Evolutionary conservation across 352 stramenopile genomes (phyloP), one percentile per base, ranked within the genome.

Genomic region (Phytophthora constricta): DNA sequence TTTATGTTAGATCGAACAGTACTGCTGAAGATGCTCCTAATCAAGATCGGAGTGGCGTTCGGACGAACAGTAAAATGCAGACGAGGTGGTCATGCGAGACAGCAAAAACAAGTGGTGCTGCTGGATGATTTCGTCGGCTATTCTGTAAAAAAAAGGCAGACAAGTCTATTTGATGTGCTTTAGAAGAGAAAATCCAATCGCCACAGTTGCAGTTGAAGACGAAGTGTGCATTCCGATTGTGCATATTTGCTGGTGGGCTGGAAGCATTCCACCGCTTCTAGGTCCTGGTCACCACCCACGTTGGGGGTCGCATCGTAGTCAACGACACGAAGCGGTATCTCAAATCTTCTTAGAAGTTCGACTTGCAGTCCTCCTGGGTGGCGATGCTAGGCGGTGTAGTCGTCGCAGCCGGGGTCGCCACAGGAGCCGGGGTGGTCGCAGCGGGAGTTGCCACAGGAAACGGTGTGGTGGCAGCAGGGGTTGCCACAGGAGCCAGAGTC

Each of bases 351-450:
- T 72, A 72, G 37, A 72, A 72, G 51, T 68, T 72, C 17, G 65
- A 68, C 26, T 72, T 52, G 46, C 65, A 72, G 46, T 72, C 65
- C 37, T 72, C 66, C 58, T 67, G 42, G 13, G 58, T 48, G 16
- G 45, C 20, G 20, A 28, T 51, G 10, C 20, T 19, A 43, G 62
- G 46, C 26, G 58, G 56, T 25, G 57, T 62, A 14, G 47, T 70
- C 25, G 54, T 65, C 26, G 55, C 48, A 19, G 55, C 62, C 1
- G 63, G 56, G 2, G 56, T 71, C 23, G 8, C 48, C 4, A 48
- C 56, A 33, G 63, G 62, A 45, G 62, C 54, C 1, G 62, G 52
- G 0, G 61, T 67, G 20, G 59, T 67, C 11, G n/a, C 4, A 11
- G 52, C 61, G 2, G 61, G 61, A 0, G 61, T 68, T 5, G 33